A percentile compares a stretch with the other conserved stretches of the same genome.
These are phyloP conservation scores for Abortiporus biennis DNA, from an alignment of 1,284 basidiomycete species.

Conservation along the genomic window DNA sequence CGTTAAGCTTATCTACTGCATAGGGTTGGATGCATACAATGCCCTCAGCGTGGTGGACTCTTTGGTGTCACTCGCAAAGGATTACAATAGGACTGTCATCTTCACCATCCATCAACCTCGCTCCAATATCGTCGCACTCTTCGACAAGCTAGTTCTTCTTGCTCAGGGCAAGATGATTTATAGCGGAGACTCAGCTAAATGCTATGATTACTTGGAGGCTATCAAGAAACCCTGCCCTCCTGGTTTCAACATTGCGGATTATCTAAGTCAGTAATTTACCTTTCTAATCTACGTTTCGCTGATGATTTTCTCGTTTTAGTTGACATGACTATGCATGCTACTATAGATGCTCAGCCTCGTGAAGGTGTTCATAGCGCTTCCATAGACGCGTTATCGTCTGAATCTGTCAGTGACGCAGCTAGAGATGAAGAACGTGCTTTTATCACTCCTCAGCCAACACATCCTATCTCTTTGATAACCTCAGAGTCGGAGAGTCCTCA, in stretches of 20 bases:
- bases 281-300: neutral
- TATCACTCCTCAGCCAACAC: slow-evolving; percentile 20
- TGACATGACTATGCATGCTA: slow-evolving; percentile 81
- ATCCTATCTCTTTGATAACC: no score
- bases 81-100: slow-evolving; percentile 93
- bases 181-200: slow-evolving; percentile 70
- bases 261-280: slow-evolving; percentile 60
- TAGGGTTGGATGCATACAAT: slow-evolving; percentile 91
- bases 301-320: slow-evolving; percentile 34
- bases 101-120: slow-evolving; percentile 99
- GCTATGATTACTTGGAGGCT: slow-evolving; percentile 75
- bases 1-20: neutral
- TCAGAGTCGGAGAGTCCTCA: no score
- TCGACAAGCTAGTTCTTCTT: slow-evolving; percentile 87
- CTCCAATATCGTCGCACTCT: slow-evolving; percentile 93
- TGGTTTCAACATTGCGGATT: slow-evolving; percentile 98
- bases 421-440: slow-evolving; percentile 59
- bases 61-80: slow-evolving; percentile 77
- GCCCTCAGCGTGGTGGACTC: slow-evolving; percentile 92
- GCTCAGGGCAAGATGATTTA: slow-evolving; percentile 82
- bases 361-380: no score
- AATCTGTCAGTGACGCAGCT: slow-evolving; percentile 31
- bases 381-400: no score
- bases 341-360: slow-evolving; percentile 30
- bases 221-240: slow-evolving; percentile 84